Evolutionary conservation across 768 basidiomycete genomes (phyloP), one percentile per base, ranked within the genome.

Genomic region (Hebeloma cylindrosporum): DNA sequence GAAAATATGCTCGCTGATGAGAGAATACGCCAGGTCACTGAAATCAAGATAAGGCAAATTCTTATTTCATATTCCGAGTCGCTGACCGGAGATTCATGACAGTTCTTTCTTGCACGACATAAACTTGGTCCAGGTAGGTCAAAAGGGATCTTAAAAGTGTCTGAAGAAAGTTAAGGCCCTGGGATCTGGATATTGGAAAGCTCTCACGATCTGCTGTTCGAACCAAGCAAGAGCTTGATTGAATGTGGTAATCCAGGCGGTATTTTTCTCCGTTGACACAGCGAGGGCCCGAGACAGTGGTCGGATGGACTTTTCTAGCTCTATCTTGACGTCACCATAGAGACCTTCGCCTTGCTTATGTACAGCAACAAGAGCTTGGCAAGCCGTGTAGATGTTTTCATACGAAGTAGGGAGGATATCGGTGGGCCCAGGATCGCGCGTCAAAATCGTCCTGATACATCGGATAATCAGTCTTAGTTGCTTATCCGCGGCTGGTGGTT

Each of bases 51-150:
- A 49, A 22, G 20, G 40, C 23, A 26, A 8, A 22, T 18, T 25
- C 17, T 26, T 13, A 23, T 27, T 28, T 11, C 23, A 4, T 30
- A 7, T 18, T 14, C 46, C 5, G 22, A 11, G 3, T 18, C 3
- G 25, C 71, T 16, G 51, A 85, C 86, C 64, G 72, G 34, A 83
- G 74, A 10, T 61, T 65, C 6, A 56, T 53, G 10, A 69, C 43
- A 9, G 66, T 62, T 20, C 67, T 63, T 23, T 72, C 62, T 29
- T 67, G 65, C 0, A 60, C 55, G 7, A 88, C 71, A 51, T 82
- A 89, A 0, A 73, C 71, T 56, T 85, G 79, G 57, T 93, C 88
- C 39, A 92, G 63, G 59, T 83, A 85, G 2, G 86, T 77, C 40
- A 90, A 63, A 18, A 90, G 63, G 0, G 83, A 83, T 49, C 75